phyloP scores from a whole-genome alignment of 139 green algal genomes.

The Auxenochlorella pyrenoidosa region DNA sequence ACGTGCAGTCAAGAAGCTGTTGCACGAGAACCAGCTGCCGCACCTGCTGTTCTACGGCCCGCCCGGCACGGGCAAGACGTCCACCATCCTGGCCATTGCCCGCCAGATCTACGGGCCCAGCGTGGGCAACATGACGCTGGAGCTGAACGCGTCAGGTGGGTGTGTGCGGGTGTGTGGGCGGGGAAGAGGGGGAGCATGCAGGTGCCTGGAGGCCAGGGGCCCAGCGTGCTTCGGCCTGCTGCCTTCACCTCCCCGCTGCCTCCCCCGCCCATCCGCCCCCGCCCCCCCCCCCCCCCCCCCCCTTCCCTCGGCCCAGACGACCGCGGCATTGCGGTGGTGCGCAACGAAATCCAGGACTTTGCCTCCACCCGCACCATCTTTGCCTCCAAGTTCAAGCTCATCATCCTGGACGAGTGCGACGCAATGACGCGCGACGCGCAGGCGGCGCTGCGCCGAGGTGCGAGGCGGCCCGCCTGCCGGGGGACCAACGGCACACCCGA shows the following conservation, averaged over 20 bases:
- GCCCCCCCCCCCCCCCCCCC: background rate
- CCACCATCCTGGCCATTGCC: slow-evolving; percentile 92
- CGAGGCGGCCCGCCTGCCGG: too few relatives aligned
- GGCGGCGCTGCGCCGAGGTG: slow-evolving; percentile 92
- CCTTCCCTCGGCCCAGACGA: slow-evolving; percentile 12
- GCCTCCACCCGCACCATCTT: slow-evolving; percentile 93
- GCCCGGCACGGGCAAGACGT: slow-evolving; percentile 98
- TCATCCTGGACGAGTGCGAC: slow-evolving; percentile 99
- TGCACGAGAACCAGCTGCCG: slow-evolving; percentile 78
- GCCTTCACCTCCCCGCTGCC: background rate
- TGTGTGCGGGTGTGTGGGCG: too few relatives aligned
- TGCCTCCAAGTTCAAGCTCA: slow-evolving; percentile 93
- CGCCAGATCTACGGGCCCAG: slow-evolving; percentile 77
- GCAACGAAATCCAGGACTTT: slow-evolving; percentile 98
- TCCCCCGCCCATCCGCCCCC: background rate
- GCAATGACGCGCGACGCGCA: slow-evolving; percentile 99
- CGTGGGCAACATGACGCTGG: slow-evolving; percentile 62
- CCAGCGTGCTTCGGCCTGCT: too few relatives aligned
- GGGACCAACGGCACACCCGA: too few relatives aligned
- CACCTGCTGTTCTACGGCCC: slow-evolving; percentile 99
- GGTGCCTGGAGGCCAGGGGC: too few relatives aligned
- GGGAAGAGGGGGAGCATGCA: too few relatives aligned
- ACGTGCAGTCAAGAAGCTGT: slow-evolving; percentile 54
- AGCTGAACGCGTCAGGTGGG: slow-evolving; percentile 98
- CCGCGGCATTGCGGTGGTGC: slow-evolving; percentile 52